A percentile compares a stretch with the other conserved stretches of the same genome.
Conservation (phyloP, 1,139 yeast species). For the Meyerozyma athensensis region DNA sequence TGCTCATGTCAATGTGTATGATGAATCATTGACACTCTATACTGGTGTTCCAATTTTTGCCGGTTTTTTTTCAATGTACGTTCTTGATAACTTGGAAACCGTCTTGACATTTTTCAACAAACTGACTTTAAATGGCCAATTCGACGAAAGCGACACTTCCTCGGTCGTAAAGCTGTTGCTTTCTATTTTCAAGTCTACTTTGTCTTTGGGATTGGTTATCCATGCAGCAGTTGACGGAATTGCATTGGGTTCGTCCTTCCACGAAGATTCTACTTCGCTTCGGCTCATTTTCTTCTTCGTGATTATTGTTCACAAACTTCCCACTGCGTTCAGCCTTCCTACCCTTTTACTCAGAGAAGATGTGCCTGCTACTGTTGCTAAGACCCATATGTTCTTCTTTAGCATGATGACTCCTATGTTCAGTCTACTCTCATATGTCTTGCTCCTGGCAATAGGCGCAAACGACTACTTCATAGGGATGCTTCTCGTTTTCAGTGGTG, state of each 20-base stretch:
- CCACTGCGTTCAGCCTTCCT: slow-evolving; percentile 67
- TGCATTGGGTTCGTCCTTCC: slow-evolving; percentile 62
- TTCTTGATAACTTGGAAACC: slow-evolving; percentile 34
- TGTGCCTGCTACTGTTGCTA: slow-evolving; percentile 24
- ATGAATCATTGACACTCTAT: slow-evolving; percentile 14
- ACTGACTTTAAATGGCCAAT: neutral
- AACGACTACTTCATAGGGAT: slow-evolving; percentile 45
- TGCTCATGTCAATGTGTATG: slow-evolving; percentile 10
- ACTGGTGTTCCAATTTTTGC: slow-evolving; percentile 32
- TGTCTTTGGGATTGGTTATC: slow-evolving; percentile 58
- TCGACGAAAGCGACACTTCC: neutral
- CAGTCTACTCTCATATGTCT: slow-evolving; percentile 42
- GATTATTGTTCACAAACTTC: slow-evolving; percentile 67
- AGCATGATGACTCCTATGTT: slow-evolving; percentile 51
- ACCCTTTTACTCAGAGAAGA: slow-evolving; percentile 48
- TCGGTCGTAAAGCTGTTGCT: neutral
- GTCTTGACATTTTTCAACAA: slow-evolving; percentile 4
- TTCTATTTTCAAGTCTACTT: slow-evolving; percentile 23
- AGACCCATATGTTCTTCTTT: slow-evolving; percentile 41
- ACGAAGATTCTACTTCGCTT: slow-evolving; percentile 40
- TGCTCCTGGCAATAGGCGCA: slow-evolving; percentile 28
- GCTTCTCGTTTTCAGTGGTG: slow-evolving; percentile 59
- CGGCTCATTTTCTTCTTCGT: slow-evolving; percentile 53
- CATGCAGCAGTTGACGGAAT: slow-evolving; percentile 74
- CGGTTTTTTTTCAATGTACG: slow-evolving; percentile 52